These are phyloP conservation scores for Penicillium sp. DNA, from an alignment of 2,329 filamentous ascomycete species.

Conservation along the genomic window DNA sequence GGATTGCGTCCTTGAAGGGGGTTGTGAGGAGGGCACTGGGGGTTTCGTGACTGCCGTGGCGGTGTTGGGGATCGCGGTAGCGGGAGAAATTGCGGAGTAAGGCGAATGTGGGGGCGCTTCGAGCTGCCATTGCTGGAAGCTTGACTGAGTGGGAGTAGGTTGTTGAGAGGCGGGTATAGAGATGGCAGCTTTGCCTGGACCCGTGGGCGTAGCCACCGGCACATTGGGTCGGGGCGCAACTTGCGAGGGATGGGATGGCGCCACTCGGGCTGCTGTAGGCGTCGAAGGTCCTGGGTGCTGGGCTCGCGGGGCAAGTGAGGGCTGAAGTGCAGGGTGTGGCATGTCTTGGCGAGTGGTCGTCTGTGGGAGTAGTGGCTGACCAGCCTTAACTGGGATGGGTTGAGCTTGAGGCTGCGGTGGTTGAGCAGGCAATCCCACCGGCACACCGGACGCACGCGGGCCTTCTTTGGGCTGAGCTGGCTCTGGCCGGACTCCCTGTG, in stretches of 20 bases:
- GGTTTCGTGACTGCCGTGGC: conserved; percentile 19
- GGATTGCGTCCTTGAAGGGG: conserved; percentile 4
- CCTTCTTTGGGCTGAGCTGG: conserved; percentile 1
- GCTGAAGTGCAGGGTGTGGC: conserved; percentile 23
- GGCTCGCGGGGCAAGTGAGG: conserved; percentile 20
- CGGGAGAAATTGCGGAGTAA: conserved; percentile 27
- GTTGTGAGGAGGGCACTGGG: conserved; percentile 15
- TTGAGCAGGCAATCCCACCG: conserved; percentile 3
- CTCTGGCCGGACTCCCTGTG: conserved; percentile 4
- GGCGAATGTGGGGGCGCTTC: conserved; percentile 35
- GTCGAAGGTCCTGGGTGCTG: conserved; percentile 23
- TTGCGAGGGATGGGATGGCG: conserved; percentile 29
- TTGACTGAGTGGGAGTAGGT: conserved; percentile 30
- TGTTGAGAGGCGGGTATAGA: conserved; percentile 20
- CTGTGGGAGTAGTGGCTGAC: conserved; percentile 17
- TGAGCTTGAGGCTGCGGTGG: conserved; percentile 13
- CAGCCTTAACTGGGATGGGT: conserved; percentile 12
- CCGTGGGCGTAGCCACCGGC: conserved; percentile 15
- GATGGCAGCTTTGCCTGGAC: conserved; percentile 20
- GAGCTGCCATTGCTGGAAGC: conserved; percentile 41
- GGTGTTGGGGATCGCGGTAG: conserved; percentile 20
- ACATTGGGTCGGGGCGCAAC: conserved; percentile 23
- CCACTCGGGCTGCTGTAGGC: conserved; percentile 16
- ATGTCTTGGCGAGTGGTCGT: conserved; percentile 22
- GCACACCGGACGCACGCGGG: conserved; percentile 4